Conservation (phyloP, 176 grass and related monocot genomes). For the Rhipidocladum racemiflorum region DNA sequence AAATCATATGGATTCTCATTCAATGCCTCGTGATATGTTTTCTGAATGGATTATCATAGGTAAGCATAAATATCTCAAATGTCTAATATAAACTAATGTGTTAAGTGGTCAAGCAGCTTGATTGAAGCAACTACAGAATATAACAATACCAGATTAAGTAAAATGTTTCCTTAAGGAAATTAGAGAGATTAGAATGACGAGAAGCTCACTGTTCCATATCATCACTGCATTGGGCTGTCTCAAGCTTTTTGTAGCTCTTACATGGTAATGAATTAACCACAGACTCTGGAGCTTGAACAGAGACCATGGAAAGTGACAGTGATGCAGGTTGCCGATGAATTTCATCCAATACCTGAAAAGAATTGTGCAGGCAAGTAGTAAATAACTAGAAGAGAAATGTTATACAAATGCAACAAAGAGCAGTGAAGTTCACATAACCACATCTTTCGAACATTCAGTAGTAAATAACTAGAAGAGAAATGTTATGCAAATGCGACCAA, state of each 20-base stretch:
- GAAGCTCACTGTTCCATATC: conserved; percentile 88
- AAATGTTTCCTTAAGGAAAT: neutral
- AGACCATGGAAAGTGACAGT: conserved; percentile 74
- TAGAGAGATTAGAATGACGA: conserved; percentile 16
- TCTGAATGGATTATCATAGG: neutral
- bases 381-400: conserved; percentile 25
- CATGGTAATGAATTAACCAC: conserved; percentile 84
- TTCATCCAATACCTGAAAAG: conserved; percentile 93
- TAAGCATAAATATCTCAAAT: neutral
- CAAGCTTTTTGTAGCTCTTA: conserved; percentile 76
- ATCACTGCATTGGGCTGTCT: conserved; percentile 49
- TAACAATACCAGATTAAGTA: conserved; percentile 14
- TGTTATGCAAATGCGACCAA: conserved; percentile 3
- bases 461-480: conserved; percentile 35
- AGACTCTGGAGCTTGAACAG: conserved; percentile 78
- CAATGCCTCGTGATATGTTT: neutral
- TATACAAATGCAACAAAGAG: conserved; percentile 16
- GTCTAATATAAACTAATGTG: neutral
- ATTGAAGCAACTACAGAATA: neutral
- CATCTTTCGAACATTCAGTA: conserved; percentile 20
- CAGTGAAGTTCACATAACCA: conserved; percentile 1
- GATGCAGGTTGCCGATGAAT: conserved; percentile 83
- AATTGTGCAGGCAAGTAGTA: conserved; percentile 27
- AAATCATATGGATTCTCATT: conserved; percentile 2
- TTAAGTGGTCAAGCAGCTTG: neutral